Conservation (phyloP, 108 stramenopile genomes). For the Cyclotella sp. region DNA sequence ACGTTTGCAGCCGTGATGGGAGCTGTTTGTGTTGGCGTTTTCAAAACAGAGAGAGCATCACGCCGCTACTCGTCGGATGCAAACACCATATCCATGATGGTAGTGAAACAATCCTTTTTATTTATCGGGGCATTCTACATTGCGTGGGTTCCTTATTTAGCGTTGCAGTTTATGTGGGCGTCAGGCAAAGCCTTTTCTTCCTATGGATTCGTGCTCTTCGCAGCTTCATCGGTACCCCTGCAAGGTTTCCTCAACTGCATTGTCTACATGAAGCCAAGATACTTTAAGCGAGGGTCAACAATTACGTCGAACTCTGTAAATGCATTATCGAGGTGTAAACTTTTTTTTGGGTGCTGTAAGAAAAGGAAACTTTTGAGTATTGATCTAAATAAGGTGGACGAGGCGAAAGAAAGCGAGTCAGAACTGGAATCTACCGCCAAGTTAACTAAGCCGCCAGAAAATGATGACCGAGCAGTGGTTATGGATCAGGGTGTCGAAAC, state of each 20-base stretch:
- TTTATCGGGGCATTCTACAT: constrained; percentile 8
- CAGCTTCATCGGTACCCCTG: constrained; percentile 18
- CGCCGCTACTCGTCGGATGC: neutral
- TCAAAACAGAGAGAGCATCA: neutral
- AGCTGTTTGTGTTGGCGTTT: constrained; percentile 9
- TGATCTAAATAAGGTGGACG: neutral
- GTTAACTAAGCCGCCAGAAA: neutral
- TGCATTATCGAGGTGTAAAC: neutral
- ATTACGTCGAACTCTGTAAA: neutral
- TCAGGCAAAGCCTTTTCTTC: constrained; percentile 14
- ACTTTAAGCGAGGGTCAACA: neutral
- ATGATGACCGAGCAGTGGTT: neutral
- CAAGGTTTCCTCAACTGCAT: constrained; percentile 31
- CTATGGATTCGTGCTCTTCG: constrained; percentile 27
- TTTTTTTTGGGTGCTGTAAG: neutral
- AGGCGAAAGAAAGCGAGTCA: neutral
- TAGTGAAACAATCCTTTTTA: constrained; percentile 8
- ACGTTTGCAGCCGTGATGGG: constrained; percentile 2
- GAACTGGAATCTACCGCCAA: neutral
- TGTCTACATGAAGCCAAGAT: constrained; percentile 7
- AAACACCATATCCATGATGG: constrained; percentile 10
- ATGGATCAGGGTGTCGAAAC: neutral
- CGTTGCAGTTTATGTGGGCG: constrained; percentile 21
- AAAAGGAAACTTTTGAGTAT: neutral
- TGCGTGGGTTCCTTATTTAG: constrained; percentile 12